phyloP scores from a whole-genome alignment of 2,329 filamentous ascomycete species.

The Ceratocystis eucalypticola region DNA sequence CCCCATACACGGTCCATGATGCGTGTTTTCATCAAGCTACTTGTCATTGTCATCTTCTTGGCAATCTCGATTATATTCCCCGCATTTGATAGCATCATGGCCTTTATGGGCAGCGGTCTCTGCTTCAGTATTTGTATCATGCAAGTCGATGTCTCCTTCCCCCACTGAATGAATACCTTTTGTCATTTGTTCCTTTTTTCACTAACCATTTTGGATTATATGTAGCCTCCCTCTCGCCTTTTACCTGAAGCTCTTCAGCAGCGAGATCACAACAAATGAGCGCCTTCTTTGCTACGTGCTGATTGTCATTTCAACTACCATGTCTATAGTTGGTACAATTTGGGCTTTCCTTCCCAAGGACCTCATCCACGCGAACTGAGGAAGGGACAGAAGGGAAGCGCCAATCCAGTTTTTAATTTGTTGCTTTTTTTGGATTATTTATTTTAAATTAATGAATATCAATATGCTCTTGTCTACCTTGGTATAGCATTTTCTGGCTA shows the following conservation, averaged over 20 bases:
- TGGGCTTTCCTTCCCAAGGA: slow-evolving; percentile 81
- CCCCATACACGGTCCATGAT: slow-evolving; percentile 26
- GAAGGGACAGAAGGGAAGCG: neutral
- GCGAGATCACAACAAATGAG: slow-evolving; percentile 52
- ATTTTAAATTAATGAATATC: too few species aligned
- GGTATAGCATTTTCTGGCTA: too few species aligned
- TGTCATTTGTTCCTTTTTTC: neutral
- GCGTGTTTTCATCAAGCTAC: slow-evolving; percentile 44
- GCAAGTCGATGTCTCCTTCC: slow-evolving; percentile 25
- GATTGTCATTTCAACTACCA: slow-evolving; percentile 51
- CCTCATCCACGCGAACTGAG: slow-evolving; percentile 44
- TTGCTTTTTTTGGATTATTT: neutral
- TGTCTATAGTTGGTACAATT: slow-evolving; percentile 67
- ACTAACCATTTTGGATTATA: neutral
- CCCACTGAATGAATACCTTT: neutral
- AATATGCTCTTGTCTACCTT: too few species aligned
- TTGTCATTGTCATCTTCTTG: slow-evolving; percentile 58
- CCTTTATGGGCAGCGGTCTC: slow-evolving; percentile 73
- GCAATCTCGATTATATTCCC: slow-evolving; percentile 57
- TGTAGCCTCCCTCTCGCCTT: slow-evolving; percentile 62
- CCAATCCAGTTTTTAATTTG: neutral
- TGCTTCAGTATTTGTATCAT: slow-evolving; percentile 94
- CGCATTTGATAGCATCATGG: slow-evolving; percentile 80
- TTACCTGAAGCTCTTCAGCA: slow-evolving; percentile 76
- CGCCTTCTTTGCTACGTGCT: slow-evolving; percentile 53